Conservation (phyloP, 768 basidiomycete species). For the Auricularia cornea region DNA sequence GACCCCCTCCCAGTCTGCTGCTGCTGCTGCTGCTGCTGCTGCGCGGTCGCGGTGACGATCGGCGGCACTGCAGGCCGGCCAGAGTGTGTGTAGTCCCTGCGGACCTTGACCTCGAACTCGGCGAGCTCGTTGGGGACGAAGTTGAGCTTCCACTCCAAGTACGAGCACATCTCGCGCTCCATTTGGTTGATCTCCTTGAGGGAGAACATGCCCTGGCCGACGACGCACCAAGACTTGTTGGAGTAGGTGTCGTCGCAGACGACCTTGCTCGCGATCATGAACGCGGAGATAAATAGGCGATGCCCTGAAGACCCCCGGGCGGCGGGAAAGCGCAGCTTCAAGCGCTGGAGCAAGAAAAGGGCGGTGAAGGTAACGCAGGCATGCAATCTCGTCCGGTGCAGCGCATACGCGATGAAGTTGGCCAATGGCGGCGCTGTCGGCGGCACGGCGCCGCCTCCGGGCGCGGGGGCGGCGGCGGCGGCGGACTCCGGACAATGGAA, state of each 20-base stretch:
- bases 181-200: constrained; percentile 67
- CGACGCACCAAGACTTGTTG: constrained; percentile 38
- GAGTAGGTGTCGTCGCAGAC: constrained; percentile 37
- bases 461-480: constrained; percentile 22
- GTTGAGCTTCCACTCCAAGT: constrained; percentile 72
- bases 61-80: background rate
- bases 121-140: constrained; percentile 25
- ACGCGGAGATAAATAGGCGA: constrained; percentile 36
- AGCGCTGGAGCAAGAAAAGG: constrained; percentile 31
- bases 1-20: background rate
- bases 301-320: constrained; percentile 37
- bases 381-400: constrained; percentile 68
- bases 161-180: constrained; percentile 90
- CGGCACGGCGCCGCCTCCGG: constrained; percentile 28
- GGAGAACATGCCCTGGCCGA: constrained; percentile 36
- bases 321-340: constrained; percentile 38
- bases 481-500: constrained; percentile 84
- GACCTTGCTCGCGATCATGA: constrained; percentile 32
- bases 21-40: background rate
- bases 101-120: constrained; percentile 25
- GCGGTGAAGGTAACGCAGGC: constrained; percentile 32
- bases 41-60: background rate
- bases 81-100: constrained; percentile 23
- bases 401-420: constrained; percentile 78
- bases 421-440: constrained; percentile 53